Evolutionary conservation across 139 green algal species (phyloP), one percentile per base, ranked within the genome.

Genomic region (Yamagishiella unicocca): DNA sequence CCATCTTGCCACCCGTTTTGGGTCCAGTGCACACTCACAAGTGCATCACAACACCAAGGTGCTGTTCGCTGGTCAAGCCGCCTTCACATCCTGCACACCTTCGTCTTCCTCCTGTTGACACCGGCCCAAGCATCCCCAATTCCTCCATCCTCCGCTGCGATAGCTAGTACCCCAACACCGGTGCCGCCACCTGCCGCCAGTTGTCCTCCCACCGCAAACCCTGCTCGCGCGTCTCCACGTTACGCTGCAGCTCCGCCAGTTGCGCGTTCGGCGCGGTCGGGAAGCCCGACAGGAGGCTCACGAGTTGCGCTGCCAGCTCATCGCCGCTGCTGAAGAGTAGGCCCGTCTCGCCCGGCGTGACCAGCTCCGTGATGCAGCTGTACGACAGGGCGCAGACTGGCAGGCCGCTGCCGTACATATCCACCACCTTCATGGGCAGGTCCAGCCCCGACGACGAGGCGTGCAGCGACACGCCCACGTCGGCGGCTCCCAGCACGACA

Each of bases 381-480:
- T 99, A 99, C 58, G 86, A 55, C 27, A 94, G 88, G 4, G 97
- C 95, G 76, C 92, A 96, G 0, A 99, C 98, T 8, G 98, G 98
- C 62, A 99, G 89, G 8, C 96, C 96, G 75, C 92, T 93, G 0
- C 98, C 98, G 94, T 98, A 99, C 98, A 99, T 99, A 92, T 99
- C 97, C 4, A 99, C 96, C 14, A 99, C 93, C 92, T 99, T 99
- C 98, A 99, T 99, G 1, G 98, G 98, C 61, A 99, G 94, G 89
- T 99, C 98, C 37, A 99, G 87, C 29, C 97, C 97, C 1, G 93
- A 97, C 10, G 93, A 98, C 5, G 96, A 99, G 2, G 94, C 94
- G 86, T 99, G 98, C 73, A 99, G 90, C 54, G 79, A 97, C 25
- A 99, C 94, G 27, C 98, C 98, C 38, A 99, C 35, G 84, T 99